Conservation (phyloP, 208 protist species). For the Trypanosoma vivax region DNA sequence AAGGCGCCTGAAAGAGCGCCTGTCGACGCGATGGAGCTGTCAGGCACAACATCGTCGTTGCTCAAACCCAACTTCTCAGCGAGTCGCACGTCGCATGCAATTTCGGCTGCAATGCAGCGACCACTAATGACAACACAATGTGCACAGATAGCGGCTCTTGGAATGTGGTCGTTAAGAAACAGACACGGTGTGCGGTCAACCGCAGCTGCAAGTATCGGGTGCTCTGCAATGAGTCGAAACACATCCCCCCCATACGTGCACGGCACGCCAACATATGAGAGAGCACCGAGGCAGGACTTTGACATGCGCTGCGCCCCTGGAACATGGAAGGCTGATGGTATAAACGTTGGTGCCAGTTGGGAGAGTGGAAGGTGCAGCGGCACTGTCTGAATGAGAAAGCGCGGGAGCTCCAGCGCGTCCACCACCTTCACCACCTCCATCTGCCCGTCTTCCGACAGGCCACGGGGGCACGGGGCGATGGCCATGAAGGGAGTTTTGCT, state of each 20-base stretch:
- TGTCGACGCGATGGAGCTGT: slow-evolving; percentile 3
- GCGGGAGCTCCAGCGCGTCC: slow-evolving; percentile 37
- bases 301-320: slow-evolving; percentile 10
- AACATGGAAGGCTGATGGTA: slow-evolving; percentile 30
- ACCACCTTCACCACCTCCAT: slow-evolving; percentile 24
- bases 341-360: slow-evolving; percentile 41
- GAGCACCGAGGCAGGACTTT: slow-evolving; percentile 23
- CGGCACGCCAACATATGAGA: slow-evolving; percentile 30
- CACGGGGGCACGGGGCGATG: slow-evolving; percentile 42
- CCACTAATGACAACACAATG: slow-evolving; percentile 42
- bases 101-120: slow-evolving; percentile 51
- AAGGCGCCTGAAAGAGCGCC: slow-evolving; percentile 33
- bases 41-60: background rate
- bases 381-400: slow-evolving; percentile 52
- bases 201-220: slow-evolving; percentile 25
- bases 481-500: slow-evolving; percentile 53
- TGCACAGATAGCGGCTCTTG: slow-evolving; percentile 27
- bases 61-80: slow-evolving; percentile 30
- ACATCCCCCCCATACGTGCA: slow-evolving; percentile 37
- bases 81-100: slow-evolving; percentile 33
- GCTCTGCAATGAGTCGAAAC: slow-evolving; percentile 24
- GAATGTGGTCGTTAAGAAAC: slow-evolving; percentile 52
- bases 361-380: slow-evolving; percentile 38
- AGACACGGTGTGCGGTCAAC: slow-evolving; percentile 42
- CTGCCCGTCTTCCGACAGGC: slow-evolving; percentile 20